Conservation (phyloP, 139 green algal genomes). For the Gonium pectorale region DNA sequence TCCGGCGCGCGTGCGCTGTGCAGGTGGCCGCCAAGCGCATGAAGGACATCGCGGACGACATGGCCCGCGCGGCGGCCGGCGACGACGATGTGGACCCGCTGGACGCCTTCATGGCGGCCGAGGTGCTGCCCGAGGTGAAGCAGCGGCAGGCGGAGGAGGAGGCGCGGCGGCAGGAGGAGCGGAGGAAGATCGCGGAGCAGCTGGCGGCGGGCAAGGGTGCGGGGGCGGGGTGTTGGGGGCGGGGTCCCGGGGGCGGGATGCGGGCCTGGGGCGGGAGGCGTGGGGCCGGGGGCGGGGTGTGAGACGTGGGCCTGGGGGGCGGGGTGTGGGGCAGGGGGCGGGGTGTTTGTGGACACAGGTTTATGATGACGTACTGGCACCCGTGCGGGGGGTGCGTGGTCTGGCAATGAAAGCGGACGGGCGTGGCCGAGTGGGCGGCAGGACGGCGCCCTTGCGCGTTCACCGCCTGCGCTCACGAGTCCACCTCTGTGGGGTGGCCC, state of each 20-base stretch:
- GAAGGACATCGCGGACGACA: slow-evolving; percentile 26
- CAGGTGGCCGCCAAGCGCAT: slow-evolving; percentile 19
- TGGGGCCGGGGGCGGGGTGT: neutral
- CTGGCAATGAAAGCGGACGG: no score
- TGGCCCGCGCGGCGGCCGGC: slow-evolving; percentile 8
- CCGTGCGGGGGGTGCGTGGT: no score
- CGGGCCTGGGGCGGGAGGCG: neutral
- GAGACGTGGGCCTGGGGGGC: no score
- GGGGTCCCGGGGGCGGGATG: neutral
- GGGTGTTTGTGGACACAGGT: no score
- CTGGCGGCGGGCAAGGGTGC: slow-evolving; percentile 58
- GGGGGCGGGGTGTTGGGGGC: neutral
- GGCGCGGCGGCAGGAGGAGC: slow-evolving; percentile 61
- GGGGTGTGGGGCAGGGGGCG: no score
- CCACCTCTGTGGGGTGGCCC: no score
- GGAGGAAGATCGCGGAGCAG: slow-evolving; percentile 54
- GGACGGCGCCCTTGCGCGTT: no score
- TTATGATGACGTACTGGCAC: no score
- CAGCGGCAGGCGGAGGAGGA: slow-evolving; percentile 71
- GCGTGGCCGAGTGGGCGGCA: no score
- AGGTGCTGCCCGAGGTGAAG: slow-evolving; percentile 73
- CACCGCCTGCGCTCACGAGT: no score
- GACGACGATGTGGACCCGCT: slow-evolving; percentile 84
- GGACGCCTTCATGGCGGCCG: slow-evolving; percentile 89
- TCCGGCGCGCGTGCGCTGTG: no score